Evolutionary conservation across 208 protist species (phyloP), one percentile per base, ranked within the genome.

Genomic region (Novymonas esmeraldas): DNA sequence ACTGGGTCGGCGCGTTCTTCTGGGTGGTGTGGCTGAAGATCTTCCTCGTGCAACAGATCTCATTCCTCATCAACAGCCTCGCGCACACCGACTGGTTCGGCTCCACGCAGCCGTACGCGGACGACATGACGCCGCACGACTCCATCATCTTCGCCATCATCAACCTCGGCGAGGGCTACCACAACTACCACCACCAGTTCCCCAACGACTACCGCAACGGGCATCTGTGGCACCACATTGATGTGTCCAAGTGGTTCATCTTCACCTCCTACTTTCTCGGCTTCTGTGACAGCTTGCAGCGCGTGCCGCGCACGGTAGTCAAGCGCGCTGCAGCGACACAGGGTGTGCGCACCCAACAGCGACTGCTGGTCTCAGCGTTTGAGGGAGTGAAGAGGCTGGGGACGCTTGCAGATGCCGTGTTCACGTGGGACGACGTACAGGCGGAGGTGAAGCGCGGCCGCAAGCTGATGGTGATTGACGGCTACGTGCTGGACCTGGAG

Each of bases 121-220:
- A 94, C 54, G 62, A 73, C 29, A 79, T 81, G 62, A 79, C 84
- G 14, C 79, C 88, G 24, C 81, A 85, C 65, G 86, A 97, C 75
- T 93, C 82, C 50, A 44, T 85, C 34, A 52, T 90, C 29, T 89
- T 76, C 45, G 79, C 87, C 29, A 60, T 95, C 33, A 49, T 88
- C 56, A 85, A 89, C 14, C 83, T 94, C 60, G 88, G 88, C 38
- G 91, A 96, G 79, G 91, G 91, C 42, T 94, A 91, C 79, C 88
- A 96, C 81, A 93, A 96, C 76, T 94, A 88, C 79, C 92, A 97
- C 65, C 92, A 97, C 70, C 84, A 89, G 60, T 97, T 95, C 76
- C 76, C 89, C n/a, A 76, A 90, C 52, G 90, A 94, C 73, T 97
- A 95, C 73, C 78, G 87, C 59, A 93, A 92, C 72, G 87, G 87